These are phyloP conservation scores for Hanseniaspora lindneri DNA, from an alignment of 805 yeast genomes.

Conservation along the genomic window DNA sequence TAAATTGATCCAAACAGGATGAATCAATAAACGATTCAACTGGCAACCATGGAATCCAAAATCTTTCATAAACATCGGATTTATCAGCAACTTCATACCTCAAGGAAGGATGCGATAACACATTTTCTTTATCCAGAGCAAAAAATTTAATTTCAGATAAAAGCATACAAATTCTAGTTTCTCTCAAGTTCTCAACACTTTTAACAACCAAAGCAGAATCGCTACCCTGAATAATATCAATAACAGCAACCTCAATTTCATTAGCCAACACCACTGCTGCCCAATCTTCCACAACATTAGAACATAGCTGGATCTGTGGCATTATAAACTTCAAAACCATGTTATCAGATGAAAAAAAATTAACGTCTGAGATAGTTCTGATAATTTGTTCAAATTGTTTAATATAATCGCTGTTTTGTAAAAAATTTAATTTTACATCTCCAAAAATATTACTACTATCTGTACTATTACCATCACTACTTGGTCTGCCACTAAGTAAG, in stretches of 20 bases:
- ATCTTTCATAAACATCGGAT: slow-evolving; percentile 25
- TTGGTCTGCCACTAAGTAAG: background rate
- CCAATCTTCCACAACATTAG: slow-evolving; percentile 36
- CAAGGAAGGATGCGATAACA: slow-evolving; percentile 19
- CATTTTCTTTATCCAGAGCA: slow-evolving; percentile 35
- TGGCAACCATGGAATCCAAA: slow-evolving; percentile 63
- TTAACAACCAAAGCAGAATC: slow-evolving; percentile 16
- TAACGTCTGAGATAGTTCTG: slow-evolving; percentile 31
- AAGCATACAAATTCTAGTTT: slow-evolving; percentile 45
- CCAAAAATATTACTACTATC: slow-evolving; percentile 16
- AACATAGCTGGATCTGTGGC: slow-evolving; percentile 50
- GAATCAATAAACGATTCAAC: slow-evolving; percentile 31
- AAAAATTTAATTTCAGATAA: slow-evolving; percentile 46
- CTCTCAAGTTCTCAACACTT: slow-evolving; percentile 34
- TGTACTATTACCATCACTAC: slow-evolving; percentile 19
- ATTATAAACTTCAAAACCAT: slow-evolving; percentile 44
- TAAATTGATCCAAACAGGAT: slow-evolving; percentile 38
- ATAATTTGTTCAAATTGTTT: slow-evolving; percentile 39
- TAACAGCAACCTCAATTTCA: slow-evolving; percentile 46
- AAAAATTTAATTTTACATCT: slow-evolving; percentile 14
- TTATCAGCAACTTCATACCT: slow-evolving; percentile 17
- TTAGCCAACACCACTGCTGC: slow-evolving; percentile 44
- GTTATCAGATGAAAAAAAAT: slow-evolving; percentile 37
- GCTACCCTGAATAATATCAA: slow-evolving; percentile 32
- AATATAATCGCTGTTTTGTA: slow-evolving; percentile 28